A percentile compares a stretch with the other conserved stretches of the same genome.
These are phyloP conservation scores for Zanthoxylum bungeanum DNA, from an alignment of 345 rosid genomes.

Conservation along the genomic window DNA sequence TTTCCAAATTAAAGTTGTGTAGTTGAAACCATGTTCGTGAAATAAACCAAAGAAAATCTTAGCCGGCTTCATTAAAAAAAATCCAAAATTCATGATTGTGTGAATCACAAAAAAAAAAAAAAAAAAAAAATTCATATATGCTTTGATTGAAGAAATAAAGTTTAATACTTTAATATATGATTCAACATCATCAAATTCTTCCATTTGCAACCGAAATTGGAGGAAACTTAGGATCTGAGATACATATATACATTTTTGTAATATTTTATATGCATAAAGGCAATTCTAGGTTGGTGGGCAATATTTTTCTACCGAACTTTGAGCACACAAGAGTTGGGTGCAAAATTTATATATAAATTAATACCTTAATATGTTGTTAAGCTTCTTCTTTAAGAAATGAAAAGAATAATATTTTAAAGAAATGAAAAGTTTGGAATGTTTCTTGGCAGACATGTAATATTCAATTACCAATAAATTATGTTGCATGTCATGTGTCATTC, in stretches of 20 bases:
- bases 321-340: neutral
- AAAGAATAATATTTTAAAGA: no score
- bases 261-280: neutral
- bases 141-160: neutral
- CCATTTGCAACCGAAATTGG: neutral
- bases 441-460: no score
- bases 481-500: no score
- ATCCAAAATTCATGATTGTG: neutral
- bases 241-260: neutral
- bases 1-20: neutral
- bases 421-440: no score
- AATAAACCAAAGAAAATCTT: neutral
- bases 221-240: constrained; percentile 1
- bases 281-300: neutral
- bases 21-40: neutral
- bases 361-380: no score
- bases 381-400: neutral
- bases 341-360: no score
- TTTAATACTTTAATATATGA: neutral
- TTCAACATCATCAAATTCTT: neutral
- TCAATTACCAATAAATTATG: no score
- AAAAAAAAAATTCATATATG: neutral
- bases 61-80: neutral
- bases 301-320: neutral
- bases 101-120: no score